phyloP scores from a whole-genome alignment of 495 filamentous ascomycete species.

The Xylaria bambusicola region DNA sequence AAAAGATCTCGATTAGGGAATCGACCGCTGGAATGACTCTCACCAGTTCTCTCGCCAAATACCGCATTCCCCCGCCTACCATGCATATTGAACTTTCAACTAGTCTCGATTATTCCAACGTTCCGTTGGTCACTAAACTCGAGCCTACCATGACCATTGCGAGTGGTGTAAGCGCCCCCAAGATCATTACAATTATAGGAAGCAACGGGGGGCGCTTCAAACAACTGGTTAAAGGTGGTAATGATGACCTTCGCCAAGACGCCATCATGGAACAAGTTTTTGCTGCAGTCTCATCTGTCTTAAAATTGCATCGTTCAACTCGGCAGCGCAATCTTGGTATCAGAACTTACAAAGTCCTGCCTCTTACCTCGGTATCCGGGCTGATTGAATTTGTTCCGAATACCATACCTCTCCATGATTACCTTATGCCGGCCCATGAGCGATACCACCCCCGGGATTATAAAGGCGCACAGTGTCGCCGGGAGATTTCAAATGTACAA shows the following conservation, averaged over 20 bases:
- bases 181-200: constrained; percentile 78
- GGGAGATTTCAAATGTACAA: constrained; percentile 72
- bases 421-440: constrained; percentile 85
- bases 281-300: constrained; percentile 85
- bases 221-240: constrained; percentile 90
- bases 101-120: constrained; percentile 70
- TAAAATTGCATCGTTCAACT: constrained; percentile 81
- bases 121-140: constrained; percentile 72
- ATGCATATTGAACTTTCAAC: constrained; percentile 77
- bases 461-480: constrained; percentile 72
- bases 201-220: constrained; percentile 78
- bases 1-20: constrained; percentile 63
- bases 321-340: constrained; percentile 86
- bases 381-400: constrained; percentile 96
- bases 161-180: constrained; percentile 87
- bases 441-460: constrained; percentile 82
- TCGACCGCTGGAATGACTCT: constrained; percentile 57
- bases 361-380: constrained; percentile 79
- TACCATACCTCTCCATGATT: constrained; percentile 88
- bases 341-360: constrained; percentile 93
- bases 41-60: constrained; percentile 55
- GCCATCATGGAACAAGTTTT: constrained; percentile 99
- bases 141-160: constrained; percentile 75
- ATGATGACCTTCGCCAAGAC: constrained; percentile 96
- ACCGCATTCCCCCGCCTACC: constrained; percentile 81